Conservation (phyloP, 371 early-diverging fungal genomes). For the Mucor saturninus region DNA sequence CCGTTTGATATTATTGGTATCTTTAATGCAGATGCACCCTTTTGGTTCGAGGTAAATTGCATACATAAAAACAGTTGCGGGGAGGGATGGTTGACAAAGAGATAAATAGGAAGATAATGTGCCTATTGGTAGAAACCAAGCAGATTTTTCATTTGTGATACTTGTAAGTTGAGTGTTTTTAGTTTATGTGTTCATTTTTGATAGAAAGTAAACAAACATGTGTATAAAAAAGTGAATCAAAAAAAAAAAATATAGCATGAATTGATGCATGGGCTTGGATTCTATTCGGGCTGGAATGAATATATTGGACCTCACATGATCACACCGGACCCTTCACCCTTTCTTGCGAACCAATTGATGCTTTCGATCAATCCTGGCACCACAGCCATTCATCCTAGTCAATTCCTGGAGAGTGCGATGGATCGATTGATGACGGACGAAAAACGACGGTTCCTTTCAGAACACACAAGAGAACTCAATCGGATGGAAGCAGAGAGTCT, state of each 20-base stretch:
- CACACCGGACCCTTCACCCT: slow-evolving; percentile 35
- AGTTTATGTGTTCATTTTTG: neutral
- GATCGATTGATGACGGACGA: slow-evolving; percentile 16
- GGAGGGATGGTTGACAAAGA: neutral
- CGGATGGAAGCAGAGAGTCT: slow-evolving; percentile 9
- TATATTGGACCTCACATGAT: slow-evolving; percentile 19
- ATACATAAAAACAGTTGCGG: neutral
- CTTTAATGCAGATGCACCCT: slow-evolving; percentile 62
- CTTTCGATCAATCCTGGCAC: slow-evolving; percentile 9
- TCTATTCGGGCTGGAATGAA: slow-evolving; percentile 55
- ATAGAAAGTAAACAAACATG: too few species aligned
- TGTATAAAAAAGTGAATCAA: neutral
- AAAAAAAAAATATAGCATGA: slow-evolving; percentile 49
- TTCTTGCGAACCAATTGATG: slow-evolving; percentile 34
- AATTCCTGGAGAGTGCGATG: slow-evolving; percentile 30
- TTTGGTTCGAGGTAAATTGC: slow-evolving; percentile 40
- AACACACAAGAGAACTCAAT: slow-evolving; percentile 15
- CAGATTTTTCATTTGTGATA: slow-evolving; percentile 63
- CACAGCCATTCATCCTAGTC: slow-evolving; percentile 7
- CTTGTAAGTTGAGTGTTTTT: slow-evolving; percentile 16
- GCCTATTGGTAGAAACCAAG: slow-evolving; percentile 47
- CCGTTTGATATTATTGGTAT: slow-evolving; percentile 58
- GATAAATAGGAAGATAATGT: slow-evolving; percentile 34
- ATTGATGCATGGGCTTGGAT: slow-evolving; percentile 68
- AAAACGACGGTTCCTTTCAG: neutral